A percentile compares a stretch with the other conserved stretches of the same genome.
Evolutionary conservation across 2,329 filamentous ascomycete genomes (phyloP).

Genomic region (Monosporascus sp.): DNA sequence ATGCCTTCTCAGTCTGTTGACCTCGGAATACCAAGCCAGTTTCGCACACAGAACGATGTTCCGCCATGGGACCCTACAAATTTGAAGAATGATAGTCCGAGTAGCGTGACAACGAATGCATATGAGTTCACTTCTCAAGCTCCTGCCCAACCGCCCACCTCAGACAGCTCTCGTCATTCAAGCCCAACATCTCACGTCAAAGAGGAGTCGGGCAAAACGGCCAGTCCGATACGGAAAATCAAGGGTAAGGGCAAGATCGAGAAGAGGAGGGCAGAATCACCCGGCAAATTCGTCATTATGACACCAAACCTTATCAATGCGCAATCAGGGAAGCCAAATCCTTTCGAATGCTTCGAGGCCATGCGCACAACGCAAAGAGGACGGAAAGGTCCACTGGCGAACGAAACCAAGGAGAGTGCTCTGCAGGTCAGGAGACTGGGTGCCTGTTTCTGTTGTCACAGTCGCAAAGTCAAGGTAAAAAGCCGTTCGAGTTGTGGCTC

Average conservation of each 20-base stretch:
- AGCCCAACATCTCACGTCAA: constrained; percentile 23
- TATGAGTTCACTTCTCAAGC: constrained; percentile 25
- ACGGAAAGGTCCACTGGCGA: constrained; percentile 49
- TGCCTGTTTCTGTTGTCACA: constrained; percentile 55
- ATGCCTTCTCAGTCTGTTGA: constrained; percentile 24
- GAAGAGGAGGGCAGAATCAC: constrained; percentile 37
- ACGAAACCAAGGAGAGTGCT: constrained; percentile 49
- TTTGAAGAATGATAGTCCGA: constrained; percentile 26
- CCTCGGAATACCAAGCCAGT: constrained; percentile 32
- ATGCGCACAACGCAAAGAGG: constrained; percentile 48
- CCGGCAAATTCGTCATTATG: constrained; percentile 49
- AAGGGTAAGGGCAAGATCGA: constrained; percentile 35
- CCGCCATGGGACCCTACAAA: constrained; percentile 38
- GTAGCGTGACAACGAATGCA: constrained; percentile 29
- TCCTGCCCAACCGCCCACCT: constrained; percentile 12
- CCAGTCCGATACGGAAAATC: constrained; percentile 36
- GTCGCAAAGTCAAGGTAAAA: constrained; percentile 47
- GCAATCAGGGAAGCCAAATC: constrained; percentile 44
- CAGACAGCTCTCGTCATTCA: constrained; percentile 17
- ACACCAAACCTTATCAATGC: constrained; percentile 48
- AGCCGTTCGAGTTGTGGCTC: not conserved
- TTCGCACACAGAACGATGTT: constrained; percentile 30
- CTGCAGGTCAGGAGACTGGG: constrained; percentile 48
- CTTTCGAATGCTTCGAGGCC: constrained; percentile 50
- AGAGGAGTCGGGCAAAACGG: constrained; percentile 18